These are phyloP conservation scores for Talaromyces sp. DNA, from an alignment of 2,329 filamentous ascomycete genomes.

Conservation along the genomic window DNA sequence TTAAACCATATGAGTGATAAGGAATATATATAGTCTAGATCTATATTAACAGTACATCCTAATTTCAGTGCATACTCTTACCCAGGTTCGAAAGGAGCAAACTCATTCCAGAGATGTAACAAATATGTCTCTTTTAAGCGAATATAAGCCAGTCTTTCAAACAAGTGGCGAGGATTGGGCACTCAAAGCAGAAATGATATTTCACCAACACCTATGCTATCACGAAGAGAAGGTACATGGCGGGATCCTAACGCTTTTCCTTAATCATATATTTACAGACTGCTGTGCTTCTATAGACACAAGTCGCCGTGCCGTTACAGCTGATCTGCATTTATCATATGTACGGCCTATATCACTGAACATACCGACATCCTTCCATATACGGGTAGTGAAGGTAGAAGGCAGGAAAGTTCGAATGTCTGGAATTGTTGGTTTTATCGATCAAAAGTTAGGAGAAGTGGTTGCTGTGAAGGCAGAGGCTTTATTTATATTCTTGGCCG, in stretches of 20 bases:
- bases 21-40: not conserved
- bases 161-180: not conserved
- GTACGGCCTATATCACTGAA: not conserved
- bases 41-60: not conserved
- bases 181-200: not conserved
- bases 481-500: no score
- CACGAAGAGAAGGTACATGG: not conserved
- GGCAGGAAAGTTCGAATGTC: not conserved
- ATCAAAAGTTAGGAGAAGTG: no score
- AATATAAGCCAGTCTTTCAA: not conserved
- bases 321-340: not conserved
- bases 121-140: not conserved
- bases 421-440: not conserved
- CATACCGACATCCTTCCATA: not conserved
- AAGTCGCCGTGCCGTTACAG: not conserved
- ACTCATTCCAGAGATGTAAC: not conserved
- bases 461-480: no score
- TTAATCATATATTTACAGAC: not conserved
- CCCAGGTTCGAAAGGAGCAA: not conserved
- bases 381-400: not conserved
- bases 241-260: not conserved
- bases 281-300: not conserved
- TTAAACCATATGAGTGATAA: not conserved
- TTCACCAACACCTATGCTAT: not conserved
- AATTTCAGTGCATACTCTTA: not conserved